These are phyloP conservation scores for Rhynchosporium secalis DNA, from an alignment of 2,329 filamentous ascomycete species.

Conservation along the genomic window DNA sequence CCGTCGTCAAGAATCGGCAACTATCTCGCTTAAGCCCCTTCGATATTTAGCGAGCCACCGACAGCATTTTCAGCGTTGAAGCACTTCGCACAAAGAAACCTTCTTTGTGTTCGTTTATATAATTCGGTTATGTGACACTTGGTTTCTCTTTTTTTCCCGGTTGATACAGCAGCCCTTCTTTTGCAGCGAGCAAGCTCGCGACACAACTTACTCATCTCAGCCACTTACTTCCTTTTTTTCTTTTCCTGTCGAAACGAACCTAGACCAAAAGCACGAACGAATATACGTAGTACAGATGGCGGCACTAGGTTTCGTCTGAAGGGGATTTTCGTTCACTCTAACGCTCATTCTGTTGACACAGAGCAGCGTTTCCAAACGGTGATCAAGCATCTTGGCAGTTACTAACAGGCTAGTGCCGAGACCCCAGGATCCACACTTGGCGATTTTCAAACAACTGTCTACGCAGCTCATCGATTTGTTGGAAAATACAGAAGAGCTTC, in stretches of 20 bases:
- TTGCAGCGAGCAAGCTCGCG: too few species aligned
- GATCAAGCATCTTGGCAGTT: conserved; percentile 1
- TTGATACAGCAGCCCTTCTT: too few species aligned
- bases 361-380: conserved; percentile 5
- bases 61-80: not conserved
- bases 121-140: too few species aligned
- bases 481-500: not conserved
- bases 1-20: too few species aligned
- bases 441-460: conserved; percentile 8
- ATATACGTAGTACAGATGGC: not conserved
- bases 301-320: not conserved
- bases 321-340: not conserved
- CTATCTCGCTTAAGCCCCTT: not conserved
- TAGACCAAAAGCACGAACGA: too few species aligned
- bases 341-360: not conserved
- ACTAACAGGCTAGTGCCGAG: not conserved
- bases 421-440: conserved; percentile 8
- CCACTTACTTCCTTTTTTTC: too few species aligned
- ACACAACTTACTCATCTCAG: too few species aligned
- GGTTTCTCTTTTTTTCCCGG: too few species aligned
- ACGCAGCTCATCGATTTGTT: not conserved
- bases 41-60: not conserved
- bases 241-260: too few species aligned
- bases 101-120: too few species aligned
- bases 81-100: not conserved